phyloP scores from a whole-genome alignment of 306 rosid species.

The Trifolium subterraneum region DNA sequence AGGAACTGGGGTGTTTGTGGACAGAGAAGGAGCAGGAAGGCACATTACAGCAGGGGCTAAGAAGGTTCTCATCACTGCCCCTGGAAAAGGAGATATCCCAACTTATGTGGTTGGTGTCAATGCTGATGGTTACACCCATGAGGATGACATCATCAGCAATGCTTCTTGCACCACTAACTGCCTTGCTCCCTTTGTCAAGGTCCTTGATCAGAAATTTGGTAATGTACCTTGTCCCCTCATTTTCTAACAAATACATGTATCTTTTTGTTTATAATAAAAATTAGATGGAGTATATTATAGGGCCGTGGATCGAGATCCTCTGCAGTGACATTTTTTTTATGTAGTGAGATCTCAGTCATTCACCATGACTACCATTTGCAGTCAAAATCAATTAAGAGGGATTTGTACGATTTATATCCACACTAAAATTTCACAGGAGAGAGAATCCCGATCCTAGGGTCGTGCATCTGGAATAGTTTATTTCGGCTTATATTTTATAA shows the following conservation, averaged over 20 bases:
- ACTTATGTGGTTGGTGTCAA: conserved; percentile 97
- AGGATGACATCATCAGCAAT: conserved; percentile 89
- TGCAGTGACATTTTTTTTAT: no score
- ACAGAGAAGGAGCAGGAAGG: conserved; percentile 95
- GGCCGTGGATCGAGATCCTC: background rate
- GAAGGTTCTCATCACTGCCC: conserved; percentile 97
- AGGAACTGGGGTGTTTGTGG: conserved; percentile 98
- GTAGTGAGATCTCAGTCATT: no score
- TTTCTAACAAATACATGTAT: background rate
- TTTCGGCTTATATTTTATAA: background rate
- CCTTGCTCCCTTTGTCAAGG: conserved; percentile 99
- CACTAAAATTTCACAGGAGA: no score
- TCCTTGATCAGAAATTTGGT: conserved; percentile 93
- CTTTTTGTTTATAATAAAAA: background rate
- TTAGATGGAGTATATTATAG: background rate
- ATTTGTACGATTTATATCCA: no score
- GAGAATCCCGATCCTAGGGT: background rate
- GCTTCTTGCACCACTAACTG: conserved; percentile 99
- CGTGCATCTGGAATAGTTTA: background rate
- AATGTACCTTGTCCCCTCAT: conserved; percentile 25
- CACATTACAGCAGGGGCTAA: conserved; percentile 95
- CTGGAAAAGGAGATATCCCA: conserved; percentile 98
- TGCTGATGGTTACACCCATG: conserved; percentile 69
- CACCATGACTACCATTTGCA: no score
- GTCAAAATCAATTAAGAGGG: no score